Evolutionary conservation across 805 yeast species (phyloP).

Genomic region (Candida adriatica): DNA sequence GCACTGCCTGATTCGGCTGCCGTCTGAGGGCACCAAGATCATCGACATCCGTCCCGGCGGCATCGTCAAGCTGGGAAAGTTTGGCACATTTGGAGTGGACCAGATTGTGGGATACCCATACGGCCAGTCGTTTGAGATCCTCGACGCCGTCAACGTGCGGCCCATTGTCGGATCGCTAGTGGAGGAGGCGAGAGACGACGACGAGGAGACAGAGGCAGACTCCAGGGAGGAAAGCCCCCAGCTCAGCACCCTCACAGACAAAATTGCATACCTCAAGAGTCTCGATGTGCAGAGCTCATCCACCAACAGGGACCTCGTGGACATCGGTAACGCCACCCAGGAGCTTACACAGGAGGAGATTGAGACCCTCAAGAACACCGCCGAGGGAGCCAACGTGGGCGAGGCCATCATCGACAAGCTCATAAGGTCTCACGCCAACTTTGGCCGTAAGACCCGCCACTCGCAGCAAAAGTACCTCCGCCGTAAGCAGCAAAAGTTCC

Average conservation of each 20-base stretch:
- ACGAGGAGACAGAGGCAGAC: slow-evolving; percentile 22
- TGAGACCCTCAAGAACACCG: slow-evolving; percentile 69
- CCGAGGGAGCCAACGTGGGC: slow-evolving; percentile 54
- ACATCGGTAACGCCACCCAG: slow-evolving; percentile 68
- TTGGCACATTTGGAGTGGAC: slow-evolving; percentile 76
- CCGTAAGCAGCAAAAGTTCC: slow-evolving; percentile 87
- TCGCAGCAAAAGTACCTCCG: slow-evolving; percentile 90
- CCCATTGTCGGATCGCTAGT: slow-evolving; percentile 37
- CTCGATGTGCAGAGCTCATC: slow-evolving; percentile 40
- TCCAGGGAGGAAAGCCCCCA: slow-evolving; percentile 28
- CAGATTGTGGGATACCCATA: slow-evolving; percentile 73
- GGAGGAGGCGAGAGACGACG: slow-evolving; percentile 25
- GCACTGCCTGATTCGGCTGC: slow-evolving; percentile 60
- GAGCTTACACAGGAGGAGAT: slow-evolving; percentile 73
- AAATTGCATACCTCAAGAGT: slow-evolving; percentile 24
- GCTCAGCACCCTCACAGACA: slow-evolving; percentile 21
- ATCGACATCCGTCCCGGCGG: slow-evolving; percentile 59
- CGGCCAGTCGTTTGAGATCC: slow-evolving; percentile 86
- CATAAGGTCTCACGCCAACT: slow-evolving; percentile 77
- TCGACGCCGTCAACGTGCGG: slow-evolving; percentile 44
- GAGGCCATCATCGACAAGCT: slow-evolving; percentile 75
- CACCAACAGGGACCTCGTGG: slow-evolving; percentile 56
- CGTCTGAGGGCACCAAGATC: slow-evolving; percentile 73
- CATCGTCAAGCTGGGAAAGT: slow-evolving; percentile 74
- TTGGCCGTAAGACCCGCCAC: slow-evolving; percentile 80